These are phyloP conservation scores for Closterium sp. DNA, from an alignment of 139 green algal species.

Conservation along the genomic window DNA sequence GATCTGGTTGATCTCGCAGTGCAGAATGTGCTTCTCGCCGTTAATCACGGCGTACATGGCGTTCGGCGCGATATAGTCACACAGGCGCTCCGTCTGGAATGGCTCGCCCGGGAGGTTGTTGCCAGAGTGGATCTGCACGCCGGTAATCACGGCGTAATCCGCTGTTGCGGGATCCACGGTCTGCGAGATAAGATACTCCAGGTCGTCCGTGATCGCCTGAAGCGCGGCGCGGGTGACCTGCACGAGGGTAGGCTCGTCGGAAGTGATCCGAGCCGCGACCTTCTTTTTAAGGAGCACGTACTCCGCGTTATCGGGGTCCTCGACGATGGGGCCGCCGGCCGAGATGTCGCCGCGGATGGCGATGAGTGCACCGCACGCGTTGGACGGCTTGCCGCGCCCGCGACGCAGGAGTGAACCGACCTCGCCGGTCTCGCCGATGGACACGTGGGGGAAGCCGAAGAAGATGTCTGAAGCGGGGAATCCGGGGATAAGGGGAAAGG, in stretches of 20 bases:
- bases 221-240: neutral
- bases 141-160: neutral
- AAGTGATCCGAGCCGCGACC: neutral
- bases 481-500: no score
- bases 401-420: conserved; percentile 6
- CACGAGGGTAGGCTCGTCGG: neutral
- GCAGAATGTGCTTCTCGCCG: no score
- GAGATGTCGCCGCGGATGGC: neutral
- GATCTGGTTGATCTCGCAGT: no score
- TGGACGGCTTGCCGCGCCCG: conserved; percentile 9
- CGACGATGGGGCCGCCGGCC: neutral
- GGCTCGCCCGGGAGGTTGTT: neutral
- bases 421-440: conserved; percentile 11
- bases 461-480: neutral
- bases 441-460: conserved; percentile 22
- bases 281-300: conserved; percentile 6
- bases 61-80: no score
- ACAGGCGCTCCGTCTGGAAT: no score
- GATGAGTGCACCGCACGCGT: conserved; percentile 8
- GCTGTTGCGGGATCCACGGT: neutral
- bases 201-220: neutral
- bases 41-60: no score
- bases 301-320: neutral
- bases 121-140: neutral
- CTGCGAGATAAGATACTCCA: neutral